A percentile compares a stretch with the other conserved stretches of the same genome.
Evolutionary conservation across 352 stramenopile species (phyloP).

Genomic region (Globisporangium megalacanthum): DNA sequence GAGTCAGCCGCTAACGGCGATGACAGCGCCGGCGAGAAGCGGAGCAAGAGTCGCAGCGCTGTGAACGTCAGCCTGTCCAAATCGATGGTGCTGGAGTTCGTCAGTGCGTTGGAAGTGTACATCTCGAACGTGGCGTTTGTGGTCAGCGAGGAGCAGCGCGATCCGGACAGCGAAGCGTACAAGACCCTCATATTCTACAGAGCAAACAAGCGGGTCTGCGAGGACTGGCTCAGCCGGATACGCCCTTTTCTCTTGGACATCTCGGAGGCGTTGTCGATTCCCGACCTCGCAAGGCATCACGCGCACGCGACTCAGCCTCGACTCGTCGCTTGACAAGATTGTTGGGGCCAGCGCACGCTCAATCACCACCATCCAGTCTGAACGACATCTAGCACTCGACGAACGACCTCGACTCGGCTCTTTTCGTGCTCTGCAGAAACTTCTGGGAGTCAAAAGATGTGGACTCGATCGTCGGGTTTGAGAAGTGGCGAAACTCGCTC

Average conservation of each 20-base stretch:
- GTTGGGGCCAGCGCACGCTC: slow-evolving; percentile 17
- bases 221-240: slow-evolving; percentile 66
- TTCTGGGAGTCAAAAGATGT: slow-evolving; percentile 47
- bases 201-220: slow-evolving; percentile 61
- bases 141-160: slow-evolving; percentile 15
- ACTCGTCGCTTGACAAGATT: slow-evolving; percentile 34
- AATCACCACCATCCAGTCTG: slow-evolving; percentile 8
- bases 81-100: slow-evolving; percentile 50
- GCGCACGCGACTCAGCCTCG: slow-evolving; percentile 25
- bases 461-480: slow-evolving; percentile 45
- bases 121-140: slow-evolving; percentile 30
- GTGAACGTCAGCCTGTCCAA: slow-evolving; percentile 16
- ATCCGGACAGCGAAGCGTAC: slow-evolving; percentile 36
- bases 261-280: slow-evolving; percentile 17
- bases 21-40: not conserved
- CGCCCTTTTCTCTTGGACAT: slow-evolving; percentile 46
- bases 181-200: slow-evolving; percentile 51
- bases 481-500: slow-evolving; percentile 32
- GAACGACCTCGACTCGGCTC: slow-evolving; percentile 35
- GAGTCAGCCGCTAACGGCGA: not conserved
- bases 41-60: not conserved
- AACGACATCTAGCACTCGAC: slow-evolving; percentile 27
- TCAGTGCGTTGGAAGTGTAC: slow-evolving; percentile 38
- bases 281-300: slow-evolving; percentile 39
- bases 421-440: slow-evolving; percentile 38